Evolutionary conservation across 148 eudicot genomes (phyloP), one percentile per base, ranked within the genome.

Genomic region (Amaranthus hypochondriacus): DNA sequence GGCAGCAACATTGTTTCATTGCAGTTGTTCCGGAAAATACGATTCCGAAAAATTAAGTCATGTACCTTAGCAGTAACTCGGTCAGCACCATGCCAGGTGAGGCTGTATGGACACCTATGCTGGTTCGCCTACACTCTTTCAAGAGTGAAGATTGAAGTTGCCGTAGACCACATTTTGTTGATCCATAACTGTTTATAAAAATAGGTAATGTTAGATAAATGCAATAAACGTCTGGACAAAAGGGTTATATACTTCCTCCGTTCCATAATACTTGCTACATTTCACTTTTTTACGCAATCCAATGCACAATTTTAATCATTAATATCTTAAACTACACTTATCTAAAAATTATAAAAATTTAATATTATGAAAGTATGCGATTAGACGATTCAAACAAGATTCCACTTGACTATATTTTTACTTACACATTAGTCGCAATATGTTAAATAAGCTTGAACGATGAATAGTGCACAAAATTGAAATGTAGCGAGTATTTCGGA

Each of bases 41-140:
- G n/a, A 8, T 5, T 4, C 46, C 3, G 3, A 13, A 0, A 14
- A 60, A 28, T 43, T 14, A 42, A 49, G 48, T 49, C n/a, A 62
- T 64, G 12, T 87, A 95, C 99, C 99, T 92, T 76, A 95, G 79
- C 21, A 95, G 81, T 82, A 95, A 85, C 56, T 95, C 99, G 1
- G 99, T 95, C 65, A 95, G 81, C 55, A 95, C 99, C 99, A 95
- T 95, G 82, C 99, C 99, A 9, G 99, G 99, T 50, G 99, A 95
- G 55, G 99, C 99, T 9, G 97, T 92, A 78, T 95, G 99, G 60
- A 95, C 91, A 66, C 99, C 97, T 18, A 90, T 88, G 70, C 85
- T 92, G 10, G 87, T 85, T 76, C 81, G 84, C 78, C 72, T 87
- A 72, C 86, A 77, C 73, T 95, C 99, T 80, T 89, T 95, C 60